phyloP scores from a whole-genome alignment of 495 filamentous ascomycete genomes.

The Geoglossum glabrum region DNA sequence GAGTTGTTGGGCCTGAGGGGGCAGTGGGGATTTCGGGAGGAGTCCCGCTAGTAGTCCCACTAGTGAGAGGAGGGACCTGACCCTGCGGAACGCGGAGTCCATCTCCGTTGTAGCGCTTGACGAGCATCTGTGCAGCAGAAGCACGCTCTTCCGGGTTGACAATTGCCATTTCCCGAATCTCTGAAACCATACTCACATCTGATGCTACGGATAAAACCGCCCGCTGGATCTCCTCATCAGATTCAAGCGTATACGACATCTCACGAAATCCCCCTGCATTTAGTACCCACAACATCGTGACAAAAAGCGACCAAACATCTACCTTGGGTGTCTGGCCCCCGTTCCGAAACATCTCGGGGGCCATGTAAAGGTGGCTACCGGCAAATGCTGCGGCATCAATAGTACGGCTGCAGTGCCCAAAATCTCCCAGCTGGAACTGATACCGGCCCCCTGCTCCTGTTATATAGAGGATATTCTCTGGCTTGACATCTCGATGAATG shows the following conservation, averaged over 20 bases:
- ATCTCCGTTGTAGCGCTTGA: slow-evolving; percentile 7
- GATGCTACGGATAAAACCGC: background rate
- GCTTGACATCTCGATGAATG: slow-evolving; percentile 11
- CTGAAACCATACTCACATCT: background rate
- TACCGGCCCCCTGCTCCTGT: slow-evolving; percentile 3
- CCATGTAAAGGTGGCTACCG: slow-evolving; percentile 5
- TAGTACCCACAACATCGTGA: slow-evolving; percentile 20
- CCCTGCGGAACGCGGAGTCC: slow-evolving; percentile 10
- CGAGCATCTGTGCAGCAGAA: slow-evolving; percentile 11
- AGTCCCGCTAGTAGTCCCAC: background rate
- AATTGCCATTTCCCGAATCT: slow-evolving; percentile 8
- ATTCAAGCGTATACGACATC: background rate
- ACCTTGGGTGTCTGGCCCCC: slow-evolving; percentile 17
- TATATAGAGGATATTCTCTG: slow-evolving; percentile 9
- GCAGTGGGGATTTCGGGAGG: background rate
- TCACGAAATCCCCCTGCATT: slow-evolving; percentile 5
- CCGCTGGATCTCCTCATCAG: background rate
- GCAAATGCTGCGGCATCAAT: background rate
- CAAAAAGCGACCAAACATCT: slow-evolving; percentile 25
- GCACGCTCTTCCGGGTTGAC: slow-evolving; percentile 9
- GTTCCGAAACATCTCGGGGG: slow-evolving; percentile 4
- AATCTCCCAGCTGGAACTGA: slow-evolving; percentile 8
- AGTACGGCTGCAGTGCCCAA: slow-evolving; percentile 5
- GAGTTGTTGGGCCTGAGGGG: too few species aligned
- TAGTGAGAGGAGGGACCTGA: slow-evolving; percentile 8